phyloP scores from a whole-genome alignment of 345 rosid species.

The Fremontodendron californicum region DNA sequence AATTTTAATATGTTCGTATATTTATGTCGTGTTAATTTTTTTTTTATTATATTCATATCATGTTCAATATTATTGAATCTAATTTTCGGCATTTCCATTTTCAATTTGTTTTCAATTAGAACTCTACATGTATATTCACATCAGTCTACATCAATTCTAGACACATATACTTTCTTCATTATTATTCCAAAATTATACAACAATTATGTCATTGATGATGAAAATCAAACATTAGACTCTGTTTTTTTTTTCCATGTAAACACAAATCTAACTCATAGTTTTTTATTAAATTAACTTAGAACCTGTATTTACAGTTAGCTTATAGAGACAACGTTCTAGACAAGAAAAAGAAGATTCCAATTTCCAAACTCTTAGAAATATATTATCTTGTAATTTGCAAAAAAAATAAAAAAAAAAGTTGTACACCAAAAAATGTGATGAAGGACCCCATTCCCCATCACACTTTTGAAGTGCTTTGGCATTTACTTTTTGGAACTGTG shows the following conservation, averaged over 20 bases:
- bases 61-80: too few relatives aligned
- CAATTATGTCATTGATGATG: constrained; percentile 4
- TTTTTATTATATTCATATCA: too few relatives aligned
- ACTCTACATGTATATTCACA: background rate
- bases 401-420: background rate
- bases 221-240: background rate
- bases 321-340: background rate
- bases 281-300: too few relatives aligned
- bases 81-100: too few relatives aligned
- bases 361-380: background rate
- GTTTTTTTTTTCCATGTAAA: too few relatives aligned
- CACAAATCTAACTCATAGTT: too few relatives aligned
- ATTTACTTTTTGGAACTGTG: constrained; percentile 2
- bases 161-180: background rate
- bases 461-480: background rate
- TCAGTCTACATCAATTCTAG: background rate
- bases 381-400: background rate
- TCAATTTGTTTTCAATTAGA: constrained; percentile 11
- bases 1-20: too few relatives aligned
- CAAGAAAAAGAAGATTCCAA: background rate
- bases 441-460: background rate
- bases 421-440: background rate
- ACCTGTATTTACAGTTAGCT: background rate
- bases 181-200: too few relatives aligned
- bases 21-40: too few relatives aligned